Conservation (phyloP, 345 rosid species). For the Citrus sinensis region DVS_A1.0 CM039167.1:26512001-26512500, state of each 20-base stretch:
- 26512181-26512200: too few relatives aligned
- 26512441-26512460: slow-evolving; percentile 3
- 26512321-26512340: not conserved
- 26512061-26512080: not conserved
- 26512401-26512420: not conserved
- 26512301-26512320: not conserved
- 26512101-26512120: not conserved
- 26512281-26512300: not conserved
- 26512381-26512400: not conserved
- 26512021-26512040: too few relatives aligned
- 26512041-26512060: too few relatives aligned
- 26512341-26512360: not conserved
- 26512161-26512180: too few relatives aligned
- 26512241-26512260: not conserved
- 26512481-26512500: slow-evolving; percentile 70
- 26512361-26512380: not conserved
- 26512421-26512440: not conserved
- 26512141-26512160: not conserved
- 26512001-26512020: slow-evolving; percentile 69
- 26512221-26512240: not conserved
- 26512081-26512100: slow-evolving; percentile 9
- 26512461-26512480: not conserved
- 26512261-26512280: not conserved
- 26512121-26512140: not conserved
- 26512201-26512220: too few relatives aligned